Evolutionary conservation across 2,329 filamentous ascomycete species (phyloP), one percentile per base, ranked within the genome.

Genomic region (Penicillium frequentans): DNA sequence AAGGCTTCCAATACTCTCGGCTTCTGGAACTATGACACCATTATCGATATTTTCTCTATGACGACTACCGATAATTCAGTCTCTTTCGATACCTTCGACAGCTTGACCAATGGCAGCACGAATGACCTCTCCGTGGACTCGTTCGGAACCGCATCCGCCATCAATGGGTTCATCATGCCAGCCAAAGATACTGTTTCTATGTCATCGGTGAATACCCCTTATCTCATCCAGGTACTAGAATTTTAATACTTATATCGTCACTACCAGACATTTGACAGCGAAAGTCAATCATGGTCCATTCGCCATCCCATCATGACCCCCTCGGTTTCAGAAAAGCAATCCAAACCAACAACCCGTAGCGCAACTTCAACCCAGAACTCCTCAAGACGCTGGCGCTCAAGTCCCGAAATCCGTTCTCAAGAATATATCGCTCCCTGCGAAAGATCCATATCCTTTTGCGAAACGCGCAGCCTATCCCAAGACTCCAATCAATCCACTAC

Each of bases 11-110:
- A 75, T 51, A 72, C 71, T 19, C 49, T 72, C 24, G 72, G 70
- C 62, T 69, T 72, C 55, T 73, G 71, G 71, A 67, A 62, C 58
- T 73, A 73, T 49, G 70, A 73, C 57, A 71, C 62, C 48, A 65
- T 68, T 19, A 71, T 73, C 52, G 70, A 73, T 54, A 61, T 73
- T n/a, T 73, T 73, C 58, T 64, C 69, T 21, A 50, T 72, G 45
- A 70, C 71, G 56, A 64, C 70, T 27, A 63, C 67, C 51, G 63
- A 72, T 37, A 66, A 72, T 52, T 54, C 67, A 13, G 66, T 69
- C 43, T 54, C 67, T 1, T 63, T 73, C 54, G 71, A 72, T 29
- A 66, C 72, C 27, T 55, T 68, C 39, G 68, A 70, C 49, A 67
- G 65, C 21, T 57, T 72, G 45, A 62, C 68, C 19, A 61, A 56